Percentiles rank a stretch among this genome's conserved stretches.
phyloP scores from a whole-genome alignment of 352 stramenopile species.

The Globisporangium okanoganense region DNA sequence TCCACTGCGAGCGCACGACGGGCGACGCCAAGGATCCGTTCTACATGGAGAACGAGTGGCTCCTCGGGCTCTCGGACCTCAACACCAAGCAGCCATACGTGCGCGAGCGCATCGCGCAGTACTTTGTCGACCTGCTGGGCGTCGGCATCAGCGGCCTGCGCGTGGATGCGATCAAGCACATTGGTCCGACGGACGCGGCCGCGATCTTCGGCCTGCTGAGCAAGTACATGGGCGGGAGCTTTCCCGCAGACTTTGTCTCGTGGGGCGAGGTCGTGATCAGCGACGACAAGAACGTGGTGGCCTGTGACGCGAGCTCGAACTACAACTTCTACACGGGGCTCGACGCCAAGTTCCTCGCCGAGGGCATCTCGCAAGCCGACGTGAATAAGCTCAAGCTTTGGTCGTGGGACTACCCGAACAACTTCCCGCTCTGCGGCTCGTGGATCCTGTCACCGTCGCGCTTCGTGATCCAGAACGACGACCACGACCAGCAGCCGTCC shows the following conservation, averaged over 20 bases:
- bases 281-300: slow-evolving; percentile 33
- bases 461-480: slow-evolving; percentile 74
- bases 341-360: slow-evolving; percentile 35
- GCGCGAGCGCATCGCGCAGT: slow-evolving; percentile 59
- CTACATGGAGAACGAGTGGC: slow-evolving; percentile 42
- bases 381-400: slow-evolving; percentile 73
- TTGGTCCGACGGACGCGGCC: slow-evolving; percentile 38
- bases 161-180: slow-evolving; percentile 65
- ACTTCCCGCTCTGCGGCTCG: slow-evolving; percentile 43
- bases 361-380: slow-evolving; percentile 42
- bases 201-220: slow-evolving; percentile 50
- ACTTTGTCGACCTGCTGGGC: slow-evolving; percentile 62
- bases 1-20: slow-evolving; percentile 50
- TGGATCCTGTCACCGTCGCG: slow-evolving; percentile 55
- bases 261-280: slow-evolving; percentile 52
- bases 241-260: slow-evolving; percentile 53
- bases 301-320: slow-evolving; percentile 41
- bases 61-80: slow-evolving; percentile 38
- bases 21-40: slow-evolving; percentile 35
- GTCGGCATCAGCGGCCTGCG: slow-evolving; percentile 64
- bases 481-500: slow-evolving; percentile 59
- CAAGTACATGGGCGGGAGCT: slow-evolving; percentile 52
- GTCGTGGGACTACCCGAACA: slow-evolving; percentile 63
- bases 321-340: slow-evolving; percentile 64
- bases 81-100: slow-evolving; percentile 54